Evolutionary conservation across 2,329 filamentous ascomycete species (phyloP).

Genomic region (Hymenoscyphus repandus): DNA sequence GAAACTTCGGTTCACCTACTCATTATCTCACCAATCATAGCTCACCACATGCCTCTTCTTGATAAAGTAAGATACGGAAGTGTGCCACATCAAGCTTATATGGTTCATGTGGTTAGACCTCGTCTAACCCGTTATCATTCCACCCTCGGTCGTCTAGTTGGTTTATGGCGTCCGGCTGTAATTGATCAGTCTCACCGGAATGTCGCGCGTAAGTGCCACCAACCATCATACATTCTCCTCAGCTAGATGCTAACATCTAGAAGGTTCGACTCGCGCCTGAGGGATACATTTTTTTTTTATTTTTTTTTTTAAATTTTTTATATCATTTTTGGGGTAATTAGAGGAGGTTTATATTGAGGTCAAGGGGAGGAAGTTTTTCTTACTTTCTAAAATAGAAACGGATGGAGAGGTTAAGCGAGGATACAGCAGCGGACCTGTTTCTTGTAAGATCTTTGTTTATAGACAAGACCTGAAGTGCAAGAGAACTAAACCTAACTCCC

Average conservation of each 20-base stretch:
- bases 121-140: neutral
- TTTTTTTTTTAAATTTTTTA: too few species aligned
- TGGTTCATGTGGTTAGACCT: neutral
- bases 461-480: too few species aligned
- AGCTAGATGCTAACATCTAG: constrained; percentile 7
- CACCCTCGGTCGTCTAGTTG: constrained; percentile 10
- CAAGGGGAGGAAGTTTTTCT: too few species aligned
- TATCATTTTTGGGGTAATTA: too few species aligned
- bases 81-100: neutral
- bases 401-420: too few species aligned
- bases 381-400: too few species aligned
- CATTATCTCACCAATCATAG: neutral
- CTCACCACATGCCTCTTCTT: neutral
- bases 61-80: neutral
- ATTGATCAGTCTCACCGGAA: constrained; percentile 9
- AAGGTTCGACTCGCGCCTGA: constrained; percentile 9
- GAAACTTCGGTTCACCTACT: too few species aligned
- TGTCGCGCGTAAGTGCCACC: constrained; percentile 1
- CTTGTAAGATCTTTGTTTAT: too few species aligned
- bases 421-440: too few species aligned
- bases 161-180: constrained; percentile 9
- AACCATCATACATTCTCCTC: neutral
- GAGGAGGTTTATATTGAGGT: too few species aligned
- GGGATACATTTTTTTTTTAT: neutral
- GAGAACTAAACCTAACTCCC: too few species aligned